Conservation (phyloP, 1,139 yeast genomes). For the Blastobotrys malaysiensis region DNA sequence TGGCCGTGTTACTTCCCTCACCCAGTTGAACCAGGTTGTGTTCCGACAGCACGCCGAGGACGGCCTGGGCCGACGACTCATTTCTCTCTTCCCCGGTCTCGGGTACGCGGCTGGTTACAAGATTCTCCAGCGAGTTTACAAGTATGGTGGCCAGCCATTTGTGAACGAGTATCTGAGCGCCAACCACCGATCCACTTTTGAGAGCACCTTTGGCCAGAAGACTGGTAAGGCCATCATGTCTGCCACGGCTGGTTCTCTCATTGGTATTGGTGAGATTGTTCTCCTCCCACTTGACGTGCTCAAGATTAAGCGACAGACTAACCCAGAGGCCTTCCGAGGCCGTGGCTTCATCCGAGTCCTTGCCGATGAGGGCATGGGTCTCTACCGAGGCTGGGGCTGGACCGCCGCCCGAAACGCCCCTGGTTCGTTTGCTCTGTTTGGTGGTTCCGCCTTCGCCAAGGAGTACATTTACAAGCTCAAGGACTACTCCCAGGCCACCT, state of each 20-base stretch:
- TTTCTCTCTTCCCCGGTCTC: slow-evolving; percentile 92
- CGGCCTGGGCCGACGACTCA: slow-evolving; percentile 61
- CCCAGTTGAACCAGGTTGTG: slow-evolving; percentile 76
- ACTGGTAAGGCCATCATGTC: slow-evolving; percentile 95
- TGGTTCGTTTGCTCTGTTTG: slow-evolving; percentile 94
- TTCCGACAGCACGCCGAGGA: slow-evolving; percentile 78
- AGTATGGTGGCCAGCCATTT: slow-evolving; percentile 98
- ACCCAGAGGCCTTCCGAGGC: slow-evolving; percentile 97
- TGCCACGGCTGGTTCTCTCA: slow-evolving; percentile 95
- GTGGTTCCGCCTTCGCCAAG: slow-evolving; percentile 98
- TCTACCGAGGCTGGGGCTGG: slow-evolving; percentile 99
- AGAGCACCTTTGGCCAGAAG: slow-evolving; percentile 77
- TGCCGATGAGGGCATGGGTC: slow-evolving; percentile 84
- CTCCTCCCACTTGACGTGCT: slow-evolving; percentile 92
- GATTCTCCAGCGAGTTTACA: slow-evolving; percentile 94
- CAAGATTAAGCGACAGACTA: slow-evolving; percentile 97
- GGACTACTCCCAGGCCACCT: slow-evolving; percentile 87
- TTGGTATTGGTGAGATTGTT: slow-evolving; percentile 97
- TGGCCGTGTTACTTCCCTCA: slow-evolving; percentile 52
- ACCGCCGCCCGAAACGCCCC: slow-evolving; percentile 99
- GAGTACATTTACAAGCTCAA: slow-evolving; percentile 83
- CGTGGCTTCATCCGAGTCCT: slow-evolving; percentile 87
- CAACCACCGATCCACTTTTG: slow-evolving; percentile 68
- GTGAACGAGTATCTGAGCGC: slow-evolving; percentile 86
- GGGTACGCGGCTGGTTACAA: slow-evolving; percentile 98